These are phyloP conservation scores for Euphorbia celastroides DNA, from an alignment of 441 rosid species.

Conservation along the genomic window DNA sequence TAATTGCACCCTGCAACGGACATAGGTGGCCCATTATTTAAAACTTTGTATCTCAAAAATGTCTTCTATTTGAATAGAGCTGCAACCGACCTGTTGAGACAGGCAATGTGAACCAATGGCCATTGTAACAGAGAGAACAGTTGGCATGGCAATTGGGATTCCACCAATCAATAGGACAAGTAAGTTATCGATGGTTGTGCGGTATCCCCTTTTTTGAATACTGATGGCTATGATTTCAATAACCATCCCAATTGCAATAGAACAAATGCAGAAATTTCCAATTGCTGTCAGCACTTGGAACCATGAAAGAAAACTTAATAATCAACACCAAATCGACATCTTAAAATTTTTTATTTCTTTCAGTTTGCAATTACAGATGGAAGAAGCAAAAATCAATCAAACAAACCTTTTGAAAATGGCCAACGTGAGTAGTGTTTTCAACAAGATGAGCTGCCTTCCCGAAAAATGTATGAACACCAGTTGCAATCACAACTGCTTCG, in stretches of 20 bases:
- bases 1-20: conserved; percentile 76
- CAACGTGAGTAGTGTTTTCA: conserved; percentile 51
- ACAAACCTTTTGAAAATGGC: conserved; percentile 66
- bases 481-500: conserved; percentile 55
- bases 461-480: conserved; percentile 61
- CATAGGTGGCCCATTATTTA: background rate
- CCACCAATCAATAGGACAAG: conserved; percentile 94
- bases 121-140: conserved; percentile 93
- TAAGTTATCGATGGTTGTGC: conserved; percentile 83
- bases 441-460: conserved; percentile 72
- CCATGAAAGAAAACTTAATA: background rate
- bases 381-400: background rate
- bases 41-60: background rate
- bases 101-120: conserved; percentile 92
- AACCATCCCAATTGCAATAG: conserved; percentile 69
- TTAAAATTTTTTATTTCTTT: background rate
- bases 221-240: conserved; percentile 82
- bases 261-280: conserved; percentile 95
- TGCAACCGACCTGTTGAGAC: conserved; percentile 54
- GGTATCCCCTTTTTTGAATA: conserved; percentile 64
- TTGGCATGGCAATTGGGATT: conserved; percentile 97
- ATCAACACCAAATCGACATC: background rate
- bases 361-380: background rate
- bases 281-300: conserved; percentile 76
- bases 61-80: background rate